Evolutionary conservation across 257 asterid genomes (phyloP), one percentile per base, ranked within the genome.

Genomic region (Nicotiana paniculata): DNA sequence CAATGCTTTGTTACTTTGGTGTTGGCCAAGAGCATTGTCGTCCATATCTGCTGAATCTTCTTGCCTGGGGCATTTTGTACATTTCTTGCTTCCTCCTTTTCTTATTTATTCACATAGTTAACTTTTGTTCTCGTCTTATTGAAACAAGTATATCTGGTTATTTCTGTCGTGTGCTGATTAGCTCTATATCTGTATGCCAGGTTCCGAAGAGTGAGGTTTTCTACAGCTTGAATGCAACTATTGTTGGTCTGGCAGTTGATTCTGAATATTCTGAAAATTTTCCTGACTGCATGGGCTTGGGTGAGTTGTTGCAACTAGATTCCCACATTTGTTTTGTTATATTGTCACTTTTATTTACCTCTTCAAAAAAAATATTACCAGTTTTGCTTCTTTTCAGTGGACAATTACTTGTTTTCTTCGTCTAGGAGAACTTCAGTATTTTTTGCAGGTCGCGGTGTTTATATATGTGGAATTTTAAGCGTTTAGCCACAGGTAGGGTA

Each of bases 231-330:
- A 96, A 96, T 88, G 98, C 93, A n/a, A 86, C 92, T 77, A 88
- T 94, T 51, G 93, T 96, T 86, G 99, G 98, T 70, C 86, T 96
- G 78, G 98, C 97, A 26, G 87, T 89, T 87, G 88, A 89, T 85
- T 83, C 95, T 75, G 89, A 72, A 80, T 85, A 18, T 32, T 84
- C 95, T 6, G 90, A 92, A 78, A 81, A 85, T 68, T 85, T 87
- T 81, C 95, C 97, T 86, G 93, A 84, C 37, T 96, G 99, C 87
- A 93, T 94, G 80, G 99, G 99, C 76, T 87, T 95, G 86, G 99
- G 99, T 95, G 81, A 77, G 98, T 90, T 53, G 63, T 77, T 79
- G 33, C 77, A 64, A 80, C 26, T 48, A 74, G 17, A 74, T 48
- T 74, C 63, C 39, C 46, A 74, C 63, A 26, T 21, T 17, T 51